These are phyloP conservation scores for Sarocladium kiliense DNA, from an alignment of 2,329 filamentous ascomycete genomes.

Conservation along the genomic window DNA sequence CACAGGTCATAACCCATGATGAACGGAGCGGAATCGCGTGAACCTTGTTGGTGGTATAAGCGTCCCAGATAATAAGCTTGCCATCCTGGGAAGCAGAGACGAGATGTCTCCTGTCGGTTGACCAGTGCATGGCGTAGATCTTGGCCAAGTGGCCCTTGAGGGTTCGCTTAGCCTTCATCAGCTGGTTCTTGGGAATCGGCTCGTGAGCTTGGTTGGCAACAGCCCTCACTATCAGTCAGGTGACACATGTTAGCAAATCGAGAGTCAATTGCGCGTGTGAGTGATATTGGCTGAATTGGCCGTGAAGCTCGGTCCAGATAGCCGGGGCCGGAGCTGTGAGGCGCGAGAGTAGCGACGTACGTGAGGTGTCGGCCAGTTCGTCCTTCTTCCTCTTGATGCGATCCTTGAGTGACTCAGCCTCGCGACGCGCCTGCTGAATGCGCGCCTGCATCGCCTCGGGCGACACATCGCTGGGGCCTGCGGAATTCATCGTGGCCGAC, in stretches of 20 bases:
- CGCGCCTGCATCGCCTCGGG: slow-evolving; percentile 85
- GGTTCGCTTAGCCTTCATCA: slow-evolving; percentile 96
- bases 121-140: slow-evolving; percentile 99
- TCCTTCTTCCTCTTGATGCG: slow-evolving; percentile 99
- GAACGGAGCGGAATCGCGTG: slow-evolving; percentile 96
- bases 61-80: slow-evolving; percentile 99
- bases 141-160: slow-evolving; percentile 97
- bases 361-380: slow-evolving; percentile 94
- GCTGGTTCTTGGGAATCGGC: slow-evolving; percentile 78
- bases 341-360: slow-evolving; percentile 55
- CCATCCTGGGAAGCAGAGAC: slow-evolving; percentile 98
- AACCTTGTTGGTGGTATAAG: slow-evolving; percentile 99
- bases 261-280: not conserved
- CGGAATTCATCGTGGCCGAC: slow-evolving; percentile 45
- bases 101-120: slow-evolving; percentile 91
- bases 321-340: not conserved
- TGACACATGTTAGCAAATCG: slow-evolving; percentile 18
- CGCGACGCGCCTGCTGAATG: slow-evolving; percentile 87
- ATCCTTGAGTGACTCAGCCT: slow-evolving; percentile 96
- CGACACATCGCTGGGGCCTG: slow-evolving; percentile 58
- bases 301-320: not conserved
- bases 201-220: slow-evolving; percentile 92
- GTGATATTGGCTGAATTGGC: not conserved
- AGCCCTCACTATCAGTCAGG: slow-evolving; percentile 64
- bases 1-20: slow-evolving; percentile 99